Percentiles rank a stretch among this genome's conserved stretches.
These are phyloP conservation scores for Phaseolus lunatus DNA, from an alignment of 306 rosid genomes.

Conservation along the genomic window DNA sequence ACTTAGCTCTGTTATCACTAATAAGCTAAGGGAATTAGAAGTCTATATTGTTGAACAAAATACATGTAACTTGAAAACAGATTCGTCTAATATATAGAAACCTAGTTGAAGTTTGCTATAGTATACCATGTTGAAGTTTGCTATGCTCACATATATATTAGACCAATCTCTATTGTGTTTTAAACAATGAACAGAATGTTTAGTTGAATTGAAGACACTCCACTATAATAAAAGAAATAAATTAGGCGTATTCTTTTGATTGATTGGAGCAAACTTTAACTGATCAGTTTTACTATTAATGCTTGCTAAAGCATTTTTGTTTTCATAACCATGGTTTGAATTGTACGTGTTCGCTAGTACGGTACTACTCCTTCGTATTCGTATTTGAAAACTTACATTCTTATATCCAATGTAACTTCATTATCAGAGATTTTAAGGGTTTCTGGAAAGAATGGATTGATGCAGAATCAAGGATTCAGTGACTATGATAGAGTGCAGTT, in stretches of 20 bases:
- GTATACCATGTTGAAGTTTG: too few relatives aligned
- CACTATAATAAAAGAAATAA: background rate
- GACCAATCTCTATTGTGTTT: constrained; percentile 24
- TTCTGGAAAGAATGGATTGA: constrained; percentile 62
- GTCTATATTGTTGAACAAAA: constrained; percentile 18
- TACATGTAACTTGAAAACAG: background rate
- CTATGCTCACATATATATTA: too few relatives aligned
- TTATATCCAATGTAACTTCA: constrained; percentile 19
- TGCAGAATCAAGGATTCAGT: constrained; percentile 55
- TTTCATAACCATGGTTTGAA: background rate
- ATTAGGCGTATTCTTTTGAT: constrained; percentile 13
- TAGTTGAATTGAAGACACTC: background rate
- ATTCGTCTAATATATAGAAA: too few relatives aligned
- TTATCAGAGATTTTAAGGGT: constrained; percentile 60
- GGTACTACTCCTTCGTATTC: background rate
- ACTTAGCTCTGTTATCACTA: constrained; percentile 6
- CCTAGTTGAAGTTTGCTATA: too few relatives aligned
- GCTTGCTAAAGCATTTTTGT: background rate
- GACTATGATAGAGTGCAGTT: constrained; percentile 58
- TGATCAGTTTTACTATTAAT: constrained; percentile 14
- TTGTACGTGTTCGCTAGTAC: background rate
- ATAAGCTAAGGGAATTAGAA: constrained; percentile 27
- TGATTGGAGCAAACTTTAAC: constrained; percentile 23
- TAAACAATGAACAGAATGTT: background rate
- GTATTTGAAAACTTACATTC: constrained; percentile 9